Evolutionary conservation across 2,329 filamentous ascomycete genomes (phyloP).

Genomic region (Fusarium piperis): DNA sequence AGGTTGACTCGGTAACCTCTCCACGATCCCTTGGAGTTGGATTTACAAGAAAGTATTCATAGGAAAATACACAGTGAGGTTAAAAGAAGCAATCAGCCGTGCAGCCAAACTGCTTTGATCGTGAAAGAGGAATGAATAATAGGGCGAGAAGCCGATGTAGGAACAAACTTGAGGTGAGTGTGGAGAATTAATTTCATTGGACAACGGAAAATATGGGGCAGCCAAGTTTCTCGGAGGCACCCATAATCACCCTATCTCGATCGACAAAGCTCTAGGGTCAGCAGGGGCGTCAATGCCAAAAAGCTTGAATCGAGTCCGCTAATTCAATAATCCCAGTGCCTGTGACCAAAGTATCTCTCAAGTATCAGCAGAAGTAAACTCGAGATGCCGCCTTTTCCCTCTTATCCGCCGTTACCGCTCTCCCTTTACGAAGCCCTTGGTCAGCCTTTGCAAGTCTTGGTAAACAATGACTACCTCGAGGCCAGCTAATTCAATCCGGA

Average conservation of each 20-base stretch:
- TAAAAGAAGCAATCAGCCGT: neutral
- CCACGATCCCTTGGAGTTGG: neutral
- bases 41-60: neutral
- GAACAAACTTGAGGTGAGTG: neutral
- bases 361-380: neutral
- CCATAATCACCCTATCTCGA: neutral
- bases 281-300: neutral
- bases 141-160: neutral
- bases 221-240: neutral
- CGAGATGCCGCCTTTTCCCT: constrained; percentile 2
- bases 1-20: neutral
- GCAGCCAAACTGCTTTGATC: neutral
- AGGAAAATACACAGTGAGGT: neutral
- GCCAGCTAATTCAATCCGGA: neutral
- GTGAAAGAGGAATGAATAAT: neutral
- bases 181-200: neutral
- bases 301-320: neutral
- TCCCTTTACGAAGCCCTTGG: neutral
- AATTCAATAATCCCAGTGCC: neutral
- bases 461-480: neutral
- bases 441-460: neutral
- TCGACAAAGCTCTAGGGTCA: neutral
- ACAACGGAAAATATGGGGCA: neutral
- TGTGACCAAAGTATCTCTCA: neutral
- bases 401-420: neutral